A percentile compares a stretch with the other conserved stretches of the same genome.
Conservation (phyloP, 192 early-diverging fungal genomes). For the Funneliformis geosporum region DNA sequence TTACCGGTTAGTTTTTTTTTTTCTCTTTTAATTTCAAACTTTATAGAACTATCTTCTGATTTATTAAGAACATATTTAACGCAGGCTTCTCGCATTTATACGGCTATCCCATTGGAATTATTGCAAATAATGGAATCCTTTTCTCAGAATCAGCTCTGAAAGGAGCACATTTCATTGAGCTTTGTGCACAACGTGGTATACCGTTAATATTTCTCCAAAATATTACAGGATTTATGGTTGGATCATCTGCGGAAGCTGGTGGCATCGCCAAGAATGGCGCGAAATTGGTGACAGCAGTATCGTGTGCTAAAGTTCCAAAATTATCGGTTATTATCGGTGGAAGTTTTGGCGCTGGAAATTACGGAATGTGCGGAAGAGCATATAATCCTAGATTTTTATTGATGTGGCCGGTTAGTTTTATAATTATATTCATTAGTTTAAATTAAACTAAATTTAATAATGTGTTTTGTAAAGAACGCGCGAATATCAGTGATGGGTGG, state of each 20-base stretch:
- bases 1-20: conserved; percentile 61
- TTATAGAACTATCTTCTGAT: background rate
- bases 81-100: conserved; percentile 85
- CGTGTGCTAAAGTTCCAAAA: conserved; percentile 91
- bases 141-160: conserved; percentile 94
- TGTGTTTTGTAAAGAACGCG: conserved; percentile 49
- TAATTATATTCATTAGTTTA: background rate
- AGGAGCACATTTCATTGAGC: conserved; percentile 93
- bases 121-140: conserved; percentile 95
- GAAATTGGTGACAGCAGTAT: conserved; percentile 94
- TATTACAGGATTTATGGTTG: conserved; percentile 98
- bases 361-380: conserved; percentile 97
- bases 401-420: conserved; percentile 83
- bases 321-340: conserved; percentile 82
- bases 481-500: conserved; percentile 98
- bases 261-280: conserved; percentile 98
- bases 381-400: conserved; percentile 93
- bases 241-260: conserved; percentile 87
- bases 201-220: conserved; percentile 94
- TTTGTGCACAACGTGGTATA: conserved; percentile 85
- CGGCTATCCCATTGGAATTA: conserved; percentile 89
- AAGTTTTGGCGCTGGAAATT: conserved; percentile 88
- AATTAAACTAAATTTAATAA: conserved; percentile 12
- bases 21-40: background rate
- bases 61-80: background rate